These are phyloP conservation scores for Sclerotiophoma versabilis DNA, from an alignment of 2,329 filamentous ascomycete species.

Conservation along the genomic window DNA sequence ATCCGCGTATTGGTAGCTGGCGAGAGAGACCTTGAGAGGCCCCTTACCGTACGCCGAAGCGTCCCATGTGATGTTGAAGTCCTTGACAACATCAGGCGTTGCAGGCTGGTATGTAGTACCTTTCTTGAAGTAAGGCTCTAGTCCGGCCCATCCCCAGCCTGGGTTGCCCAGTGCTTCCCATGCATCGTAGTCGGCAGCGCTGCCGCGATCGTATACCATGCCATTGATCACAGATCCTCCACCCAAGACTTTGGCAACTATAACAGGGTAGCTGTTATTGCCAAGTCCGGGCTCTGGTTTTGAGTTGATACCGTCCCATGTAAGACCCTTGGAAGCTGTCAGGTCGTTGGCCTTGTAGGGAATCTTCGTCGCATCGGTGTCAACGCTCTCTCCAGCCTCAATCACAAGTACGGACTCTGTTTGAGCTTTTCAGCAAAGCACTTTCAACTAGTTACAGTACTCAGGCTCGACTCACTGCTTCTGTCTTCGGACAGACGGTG, in stretches of 20 bases:
- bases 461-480: slow-evolving; percentile 20
- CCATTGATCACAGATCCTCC: slow-evolving; percentile 45
- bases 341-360: slow-evolving; percentile 36
- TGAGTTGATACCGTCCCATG: slow-evolving; percentile 30
- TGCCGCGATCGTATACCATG: slow-evolving; percentile 47
- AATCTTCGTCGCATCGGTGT: slow-evolving; percentile 18
- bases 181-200: slow-evolving; percentile 53
- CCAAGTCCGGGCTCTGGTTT: slow-evolving; percentile 30
- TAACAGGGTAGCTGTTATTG: slow-evolving; percentile 28
- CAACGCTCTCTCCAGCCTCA: background rate
- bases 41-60: slow-evolving; percentile 30
- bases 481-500: slow-evolving; percentile 36
- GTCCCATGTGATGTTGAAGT: slow-evolving; percentile 41
- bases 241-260: slow-evolving; percentile 35
- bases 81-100: slow-evolving; percentile 20
- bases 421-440: slow-evolving; percentile 15
- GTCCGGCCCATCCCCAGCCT: slow-evolving; percentile 64
- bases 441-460: too few species aligned
- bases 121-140: slow-evolving; percentile 43
- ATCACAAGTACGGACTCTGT: slow-evolving; percentile 20
- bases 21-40: slow-evolving; percentile 33
- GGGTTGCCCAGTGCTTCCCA: slow-evolving; percentile 65
- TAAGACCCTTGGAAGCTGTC: slow-evolving; percentile 24
- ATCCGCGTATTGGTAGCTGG: slow-evolving; percentile 37
- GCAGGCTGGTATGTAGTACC: slow-evolving; percentile 36